Conservation (phyloP, 805 yeast genomes). For the Candida ficus region DNA sequence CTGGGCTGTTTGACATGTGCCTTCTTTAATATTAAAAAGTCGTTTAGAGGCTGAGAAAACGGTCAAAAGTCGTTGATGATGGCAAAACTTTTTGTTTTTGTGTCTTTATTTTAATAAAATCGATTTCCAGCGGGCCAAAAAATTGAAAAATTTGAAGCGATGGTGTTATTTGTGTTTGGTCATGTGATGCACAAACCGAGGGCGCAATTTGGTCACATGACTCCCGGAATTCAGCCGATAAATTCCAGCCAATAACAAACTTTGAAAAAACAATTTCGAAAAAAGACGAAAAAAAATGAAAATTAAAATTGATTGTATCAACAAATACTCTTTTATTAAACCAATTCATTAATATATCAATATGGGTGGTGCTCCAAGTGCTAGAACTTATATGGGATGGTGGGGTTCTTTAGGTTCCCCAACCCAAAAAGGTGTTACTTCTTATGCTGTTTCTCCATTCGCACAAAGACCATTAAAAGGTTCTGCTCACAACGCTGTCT, state of each 20-base stretch:
- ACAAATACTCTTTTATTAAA: background rate
- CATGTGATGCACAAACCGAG: background rate
- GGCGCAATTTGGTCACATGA: background rate
- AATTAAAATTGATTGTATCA: background rate
- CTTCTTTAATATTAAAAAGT: too few species aligned
- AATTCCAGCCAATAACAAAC: constrained; percentile 13
- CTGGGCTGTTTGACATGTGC: background rate
- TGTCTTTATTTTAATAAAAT: too few species aligned
- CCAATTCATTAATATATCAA: constrained; percentile 9
- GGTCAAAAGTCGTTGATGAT: background rate
- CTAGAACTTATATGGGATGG: constrained; percentile 90
- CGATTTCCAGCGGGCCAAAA: too few species aligned
- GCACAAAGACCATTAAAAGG: constrained; percentile 93
- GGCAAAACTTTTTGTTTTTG: background rate
- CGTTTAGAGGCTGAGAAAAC: background rate
- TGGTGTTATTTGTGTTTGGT: background rate
- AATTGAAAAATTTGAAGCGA: background rate
- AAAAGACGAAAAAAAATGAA: constrained; percentile 7
- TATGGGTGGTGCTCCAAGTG: constrained; percentile 68
- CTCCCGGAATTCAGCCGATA: constrained; percentile 1
- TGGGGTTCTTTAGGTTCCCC: constrained; percentile 93
- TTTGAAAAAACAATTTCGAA: constrained; percentile 10
- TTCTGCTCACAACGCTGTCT: constrained; percentile 75
- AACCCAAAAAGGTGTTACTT: constrained; percentile 78
- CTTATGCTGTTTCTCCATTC: constrained; percentile 88